Evolutionary conservation across 2,329 filamentous ascomycete species (phyloP), one percentile per base, ranked within the genome.

Genomic region (Bisporella sp.): DNA sequence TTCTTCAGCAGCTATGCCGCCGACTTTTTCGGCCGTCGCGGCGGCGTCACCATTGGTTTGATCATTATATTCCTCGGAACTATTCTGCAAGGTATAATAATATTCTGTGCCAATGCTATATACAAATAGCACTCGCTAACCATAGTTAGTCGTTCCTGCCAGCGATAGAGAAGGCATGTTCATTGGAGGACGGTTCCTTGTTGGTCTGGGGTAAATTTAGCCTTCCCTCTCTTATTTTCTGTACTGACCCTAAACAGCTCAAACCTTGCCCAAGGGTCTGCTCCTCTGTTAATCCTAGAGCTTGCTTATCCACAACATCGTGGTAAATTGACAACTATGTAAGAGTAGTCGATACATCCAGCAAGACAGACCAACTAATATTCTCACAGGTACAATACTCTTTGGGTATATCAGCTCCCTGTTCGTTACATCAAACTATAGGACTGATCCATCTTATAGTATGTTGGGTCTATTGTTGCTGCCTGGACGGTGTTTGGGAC

Each of bases 1-100:
- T 68, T 69, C 5, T 64, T 72, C 45, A 68, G 69, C 4, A 71
- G 72, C 5, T 75, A 71, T 59, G 64, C 66, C 28, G 69, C 71
- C 13, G 72, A 75, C 64, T 52, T 62, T 21, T 58, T 72, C 12
- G 73, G 73, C 12, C 67, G 73, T 41, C 64, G 67, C 45, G 61
- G 64, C 54, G 71, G 70, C 48, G 69, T 74, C 48, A 64, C 72
- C 40, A 67, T 72, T 54, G 69, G 70, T 32, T 67, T 66, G 43
- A 11, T 65, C 1, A 65, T 72, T 56, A 69, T 71, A 64, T 60
- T 72, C 40, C 48, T 70, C 28, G 69, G 69, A 48, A 68, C 69
- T 31, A 63, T 65, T 1, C 56, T 72, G 21, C 66, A 72, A 50
- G 21, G 21, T 21, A 21, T 21, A 21, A 21, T 21, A 21, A 21